phyloP scores from a whole-genome alignment of 495 filamentous ascomycete species.

The Cairneyella variabilis region DNA sequence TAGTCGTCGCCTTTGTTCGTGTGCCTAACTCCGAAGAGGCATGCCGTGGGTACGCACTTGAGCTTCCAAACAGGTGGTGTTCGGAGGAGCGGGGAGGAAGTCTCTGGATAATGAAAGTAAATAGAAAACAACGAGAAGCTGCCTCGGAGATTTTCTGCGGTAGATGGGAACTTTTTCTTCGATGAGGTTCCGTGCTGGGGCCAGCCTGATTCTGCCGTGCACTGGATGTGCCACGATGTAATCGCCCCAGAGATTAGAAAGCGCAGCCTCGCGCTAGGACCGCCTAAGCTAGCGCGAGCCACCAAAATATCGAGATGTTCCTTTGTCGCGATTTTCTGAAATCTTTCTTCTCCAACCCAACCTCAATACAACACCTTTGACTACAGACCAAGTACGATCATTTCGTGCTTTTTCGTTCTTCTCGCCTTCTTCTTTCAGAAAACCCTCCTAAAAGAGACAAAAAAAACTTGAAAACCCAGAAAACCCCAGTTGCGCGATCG shows the following conservation, averaged over 20 bases:
- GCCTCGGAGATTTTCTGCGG: no score
- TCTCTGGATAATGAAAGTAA: not conserved
- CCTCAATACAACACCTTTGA: slow-evolving; percentile 12
- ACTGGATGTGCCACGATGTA: not conserved
- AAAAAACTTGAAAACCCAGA: slow-evolving; percentile 54
- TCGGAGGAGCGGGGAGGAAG: not conserved
- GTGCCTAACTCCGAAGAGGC: slow-evolving; percentile 9
- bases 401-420: slow-evolving; percentile 34
- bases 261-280: not conserved
- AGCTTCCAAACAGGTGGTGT: not conserved
- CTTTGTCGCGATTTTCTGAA: slow-evolving; percentile 10
- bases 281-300: no score
- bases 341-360: slow-evolving; percentile 24
- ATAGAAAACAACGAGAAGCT: no score
- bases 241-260: no score
- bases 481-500: slow-evolving; percentile 26
- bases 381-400: slow-evolving; percentile 28
- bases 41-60: slow-evolving; percentile 13
- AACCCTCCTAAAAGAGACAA: slow-evolving; percentile 42
- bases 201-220: not conserved
- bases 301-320: slow-evolving; percentile 1
- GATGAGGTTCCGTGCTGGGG: slow-evolving; percentile 9
- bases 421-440: slow-evolving; percentile 47
- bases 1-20: slow-evolving; percentile 2
- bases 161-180: no score